Evolutionary conservation across 331 rosid genomes (phyloP), one percentile per base, ranked within the genome.

Genomic region (Quercus tomentella): DNA sequence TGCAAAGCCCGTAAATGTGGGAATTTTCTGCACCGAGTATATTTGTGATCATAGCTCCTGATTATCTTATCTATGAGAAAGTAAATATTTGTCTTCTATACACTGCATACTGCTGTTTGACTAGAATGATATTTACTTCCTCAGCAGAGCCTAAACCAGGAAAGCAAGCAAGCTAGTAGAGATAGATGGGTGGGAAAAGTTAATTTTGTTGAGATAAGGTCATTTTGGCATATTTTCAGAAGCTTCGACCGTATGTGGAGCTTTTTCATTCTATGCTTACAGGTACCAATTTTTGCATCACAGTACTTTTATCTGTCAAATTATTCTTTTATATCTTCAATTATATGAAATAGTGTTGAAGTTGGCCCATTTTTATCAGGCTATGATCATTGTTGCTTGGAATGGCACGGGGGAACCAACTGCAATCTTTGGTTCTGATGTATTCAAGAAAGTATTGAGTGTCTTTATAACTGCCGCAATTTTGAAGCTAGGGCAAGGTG

Each of bases 221-320:
- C 99, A 66, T 96, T 91, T 87, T 93, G 94, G 98, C 99, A 96
- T 85, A 55, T 92, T 79, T 96, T 96, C 88, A 90, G 99, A 90
- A 96, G 99, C 87, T 96, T 91, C 87, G 99, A 96, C 41, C 94
- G 99, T 41, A 90, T 96, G 99, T 96, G 99, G 99, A 89, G 92
- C 84, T 96, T 96, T 81, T 96, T 90, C 83, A 90, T 96, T 78
- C 86, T 96, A 54, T 87, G 94, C 81, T 91, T 96, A 81, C 99
- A 96, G 99, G 99, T 95, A 82, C 65, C 81, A 37, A 63, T 76
- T 78, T 79, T 15, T 33, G 23, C 26, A 83, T 63, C 65, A 25
- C 17, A 68, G 56, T 55, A 31, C 54, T 66, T 49, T 25, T 80
- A 30, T 62, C n/a, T 25, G n/a, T 20, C 57, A 51, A 20, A 20